phyloP scores from a whole-genome alignment of 257 asterid genomes.

The Cruciata laevipes region DNA sequence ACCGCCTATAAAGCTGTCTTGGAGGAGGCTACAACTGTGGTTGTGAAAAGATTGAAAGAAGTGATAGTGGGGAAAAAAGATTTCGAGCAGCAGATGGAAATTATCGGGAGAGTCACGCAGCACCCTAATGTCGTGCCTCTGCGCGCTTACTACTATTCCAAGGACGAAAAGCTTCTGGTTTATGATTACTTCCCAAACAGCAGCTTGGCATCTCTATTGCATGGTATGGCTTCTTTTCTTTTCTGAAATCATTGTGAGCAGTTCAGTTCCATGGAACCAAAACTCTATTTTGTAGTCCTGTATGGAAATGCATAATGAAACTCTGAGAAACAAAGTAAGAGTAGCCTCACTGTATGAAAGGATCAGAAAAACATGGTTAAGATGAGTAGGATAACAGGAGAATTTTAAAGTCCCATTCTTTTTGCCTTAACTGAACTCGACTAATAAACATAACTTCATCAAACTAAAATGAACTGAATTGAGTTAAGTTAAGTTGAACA shows the following conservation, averaged over 20 bases:
- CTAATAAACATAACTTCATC: too few species aligned
- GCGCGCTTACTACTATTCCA: constrained; percentile 93
- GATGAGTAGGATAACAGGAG: neutral
- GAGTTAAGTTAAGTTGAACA: too few species aligned
- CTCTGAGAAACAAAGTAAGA: neutral
- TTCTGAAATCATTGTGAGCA: neutral
- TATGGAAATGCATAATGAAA: neutral
- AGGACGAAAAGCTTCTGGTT: constrained; percentile 91
- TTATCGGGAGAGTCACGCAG: constrained; percentile 72
- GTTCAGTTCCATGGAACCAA: neutral
- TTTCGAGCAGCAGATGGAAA: constrained; percentile 95
- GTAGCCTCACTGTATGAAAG: neutral
- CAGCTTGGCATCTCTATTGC: constrained; percentile 70
- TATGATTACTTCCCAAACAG: constrained; percentile 67
- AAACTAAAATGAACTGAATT: too few species aligned
- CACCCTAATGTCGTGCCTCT: constrained; percentile 68
- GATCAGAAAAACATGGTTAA: too few species aligned
- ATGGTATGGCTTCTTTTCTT: constrained; percentile 40
- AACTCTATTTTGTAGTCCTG: neutral
- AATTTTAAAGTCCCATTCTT: too few species aligned
- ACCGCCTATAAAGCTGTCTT: constrained; percentile 87
- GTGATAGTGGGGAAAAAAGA: constrained; percentile 85
- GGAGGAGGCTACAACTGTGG: constrained; percentile 91
- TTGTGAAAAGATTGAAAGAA: constrained; percentile 85
- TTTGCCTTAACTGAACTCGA: too few species aligned